phyloP scores from a whole-genome alignment of 192 early-diverging fungal genomes.

The Cladochytrium replicatum region DNA sequence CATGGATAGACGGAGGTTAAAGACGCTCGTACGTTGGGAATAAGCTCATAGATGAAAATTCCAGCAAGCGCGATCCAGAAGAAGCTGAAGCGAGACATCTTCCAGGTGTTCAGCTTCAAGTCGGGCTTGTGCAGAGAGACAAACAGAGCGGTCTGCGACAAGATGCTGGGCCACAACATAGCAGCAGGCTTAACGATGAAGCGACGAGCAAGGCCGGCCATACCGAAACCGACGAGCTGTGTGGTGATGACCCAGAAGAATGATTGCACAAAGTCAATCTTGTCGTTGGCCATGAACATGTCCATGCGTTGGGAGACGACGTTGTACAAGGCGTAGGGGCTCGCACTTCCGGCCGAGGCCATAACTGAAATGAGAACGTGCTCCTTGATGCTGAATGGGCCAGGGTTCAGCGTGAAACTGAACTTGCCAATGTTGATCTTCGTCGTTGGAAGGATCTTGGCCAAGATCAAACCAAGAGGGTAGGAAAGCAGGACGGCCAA shows the following conservation, averaged over 20 bases:
- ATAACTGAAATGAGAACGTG: slow-evolving; percentile 75
- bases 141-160: slow-evolving; percentile 69
- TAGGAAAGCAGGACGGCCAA: slow-evolving; percentile 62
- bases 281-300: slow-evolving; percentile 11
- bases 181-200: slow-evolving; percentile 73
- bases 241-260: slow-evolving; percentile 45
- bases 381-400: slow-evolving; percentile 84
- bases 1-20: no score
- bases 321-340: slow-evolving; percentile 43
- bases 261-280: slow-evolving; percentile 15
- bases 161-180: slow-evolving; percentile 77
- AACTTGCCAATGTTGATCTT: slow-evolving; percentile 39
- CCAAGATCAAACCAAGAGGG: slow-evolving; percentile 58
- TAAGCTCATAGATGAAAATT: slow-evolving; percentile 19
- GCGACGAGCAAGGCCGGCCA: slow-evolving; percentile 60
- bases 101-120: slow-evolving; percentile 7
- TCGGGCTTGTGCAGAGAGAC: slow-evolving; percentile 58
- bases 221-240: slow-evolving; percentile 52
- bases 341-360: slow-evolving; percentile 57
- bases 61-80: slow-evolving; percentile 20
- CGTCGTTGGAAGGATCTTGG: slow-evolving; percentile 46
- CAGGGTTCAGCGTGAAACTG: slow-evolving; percentile 57
- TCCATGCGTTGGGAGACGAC: slow-evolving; percentile 15
- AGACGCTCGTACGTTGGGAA: slow-evolving; percentile 18
- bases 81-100: slow-evolving; percentile 14